Conservation (phyloP, 495 filamentous ascomycete genomes). For the Podospora didyma region DNA sequence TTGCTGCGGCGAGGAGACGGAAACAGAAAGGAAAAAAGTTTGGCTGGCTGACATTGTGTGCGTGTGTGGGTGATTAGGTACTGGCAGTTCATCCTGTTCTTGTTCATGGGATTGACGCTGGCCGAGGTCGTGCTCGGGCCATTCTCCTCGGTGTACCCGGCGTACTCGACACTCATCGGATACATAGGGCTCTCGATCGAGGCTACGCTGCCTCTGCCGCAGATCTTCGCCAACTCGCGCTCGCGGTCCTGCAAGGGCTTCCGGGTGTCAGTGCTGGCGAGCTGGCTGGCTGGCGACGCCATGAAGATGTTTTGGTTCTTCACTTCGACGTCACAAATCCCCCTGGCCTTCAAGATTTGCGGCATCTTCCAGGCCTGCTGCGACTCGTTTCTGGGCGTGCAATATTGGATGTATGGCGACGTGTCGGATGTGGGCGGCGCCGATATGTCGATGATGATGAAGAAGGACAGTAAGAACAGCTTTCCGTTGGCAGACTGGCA, state of each 20-base stretch:
- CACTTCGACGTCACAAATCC: conserved; percentile 65
- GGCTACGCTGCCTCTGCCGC: conserved; percentile 84
- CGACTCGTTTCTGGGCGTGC: conserved; percentile 76
- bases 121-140: conserved; percentile 71
- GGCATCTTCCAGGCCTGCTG: conserved; percentile 88
- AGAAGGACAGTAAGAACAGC: conserved; percentile 15
- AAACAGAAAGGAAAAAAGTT: not conserved
- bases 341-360: conserved; percentile 85
- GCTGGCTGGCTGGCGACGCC: conserved; percentile 85
- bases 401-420: conserved; percentile 80
- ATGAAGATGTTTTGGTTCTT: conserved; percentile 98
- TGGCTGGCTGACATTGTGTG: conserved; percentile 9
- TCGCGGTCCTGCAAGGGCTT: conserved; percentile 85
- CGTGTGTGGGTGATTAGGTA: conserved; percentile 58
- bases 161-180: conserved; percentile 71
- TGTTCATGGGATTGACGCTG: conserved; percentile 59
- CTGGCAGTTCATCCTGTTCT: conserved; percentile 78
- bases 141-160: conserved; percentile 49
- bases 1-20: conserved; percentile 5
- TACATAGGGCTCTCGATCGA: conserved; percentile 84
- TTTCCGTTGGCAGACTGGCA: conserved; percentile 9
- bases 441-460: conserved; percentile 5
- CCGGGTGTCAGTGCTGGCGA: conserved; percentile 75
- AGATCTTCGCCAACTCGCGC: conserved; percentile 76
- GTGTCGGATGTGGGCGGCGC: conserved; percentile 22